These are phyloP conservation scores for Huntiella savannae DNA, from an alignment of 2,329 filamentous ascomycete species.

Conservation along the genomic window DNA sequence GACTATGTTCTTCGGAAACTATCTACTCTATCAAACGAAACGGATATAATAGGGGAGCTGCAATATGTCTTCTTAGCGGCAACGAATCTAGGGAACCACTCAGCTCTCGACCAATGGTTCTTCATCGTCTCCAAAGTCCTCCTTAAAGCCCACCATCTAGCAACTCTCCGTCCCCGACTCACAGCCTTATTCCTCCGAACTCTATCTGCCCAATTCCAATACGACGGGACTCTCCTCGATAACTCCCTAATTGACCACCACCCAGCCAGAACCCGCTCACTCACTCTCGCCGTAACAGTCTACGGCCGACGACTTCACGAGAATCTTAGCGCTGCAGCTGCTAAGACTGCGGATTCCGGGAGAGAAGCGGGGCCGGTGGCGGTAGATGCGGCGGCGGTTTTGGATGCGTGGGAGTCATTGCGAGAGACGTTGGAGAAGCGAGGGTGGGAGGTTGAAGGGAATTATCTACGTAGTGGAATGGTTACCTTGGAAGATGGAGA, in stretches of 20 bases:
- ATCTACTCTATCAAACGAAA: constrained; percentile 13
- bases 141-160: constrained; percentile 30
- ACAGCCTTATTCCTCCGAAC: constrained; percentile 28
- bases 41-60: constrained; percentile 36
- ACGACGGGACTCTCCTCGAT: constrained; percentile 30
- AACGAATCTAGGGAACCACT: constrained; percentile 36
- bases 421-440: constrained; percentile 26
- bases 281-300: constrained; percentile 30
- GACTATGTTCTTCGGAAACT: constrained; percentile 21
- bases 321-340: constrained; percentile 17
- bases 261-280: constrained; percentile 16
- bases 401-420: constrained; percentile 29
- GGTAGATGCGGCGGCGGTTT: constrained; percentile 24
- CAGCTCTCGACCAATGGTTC: constrained; percentile 44
- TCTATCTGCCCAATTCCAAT: constrained; percentile 35
- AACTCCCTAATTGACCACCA: constrained; percentile 24
- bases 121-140: constrained; percentile 32
- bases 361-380: constrained; percentile 12
- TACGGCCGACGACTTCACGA: constrained; percentile 37
- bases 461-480: constrained; percentile 29
- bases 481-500: constrained; percentile 35
- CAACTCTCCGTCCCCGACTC: constrained; percentile 24
- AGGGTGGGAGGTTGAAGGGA: constrained; percentile 36
- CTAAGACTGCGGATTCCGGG: constrained; percentile 12
- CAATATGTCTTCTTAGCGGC: constrained; percentile 41